Evolutionary conservation across 345 rosid species (phyloP), one percentile per base, ranked within the genome.

Genomic region (Melaleuca quinquenervia): DNA sequence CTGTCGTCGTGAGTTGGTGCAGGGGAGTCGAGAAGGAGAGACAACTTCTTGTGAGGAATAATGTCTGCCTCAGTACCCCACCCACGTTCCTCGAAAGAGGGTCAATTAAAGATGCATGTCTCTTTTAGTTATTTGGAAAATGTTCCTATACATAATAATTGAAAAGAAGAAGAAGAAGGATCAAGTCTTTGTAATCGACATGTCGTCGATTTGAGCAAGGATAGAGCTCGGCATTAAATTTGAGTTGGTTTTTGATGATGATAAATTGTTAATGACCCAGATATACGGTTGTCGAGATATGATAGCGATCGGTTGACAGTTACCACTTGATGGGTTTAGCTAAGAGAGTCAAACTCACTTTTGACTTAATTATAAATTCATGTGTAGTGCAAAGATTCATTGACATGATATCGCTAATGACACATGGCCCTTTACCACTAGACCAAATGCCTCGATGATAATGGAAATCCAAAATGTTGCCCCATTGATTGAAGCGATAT

Each of bases 211-310:
- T 5, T 16, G 76, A 3, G 74, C 1, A 22, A 64, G 11, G 6
- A 20, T 29, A 32, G 21, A 64, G 45, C 12, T 32, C 11, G 20
- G 45, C 8, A 24, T 64, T 64, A 36, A 32, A 12, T 4, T 64
- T 64, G 76, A 64, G 24, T 64, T 4, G 22, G 76, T 32, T 32
- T 0, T 58, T 10, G 0, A 16, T 3, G 9, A 50, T 15, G 16
- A 13, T 13, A 6, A 6, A 50, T 14, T 50, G 52, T 64, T 3
- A 6, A 16, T 0, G 75, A 62, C 1, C 0, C 1, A 29, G 44
- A 16, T 13, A 27, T n/a, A 27, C 9, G 0, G 0, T 0, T 60
- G 5, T 60, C 3, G 0, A 60, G 36, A 27, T 27, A n/a, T 3
- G 9, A 60, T 13, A 29, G 1, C 36, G 14, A 27, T 27, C 14